Percentiles rank a stretch among this genome's conserved stretches.
phyloP scores from a whole-genome alignment of 192 early-diverging fungal genomes.

The Linnemannia zychae region DNA sequence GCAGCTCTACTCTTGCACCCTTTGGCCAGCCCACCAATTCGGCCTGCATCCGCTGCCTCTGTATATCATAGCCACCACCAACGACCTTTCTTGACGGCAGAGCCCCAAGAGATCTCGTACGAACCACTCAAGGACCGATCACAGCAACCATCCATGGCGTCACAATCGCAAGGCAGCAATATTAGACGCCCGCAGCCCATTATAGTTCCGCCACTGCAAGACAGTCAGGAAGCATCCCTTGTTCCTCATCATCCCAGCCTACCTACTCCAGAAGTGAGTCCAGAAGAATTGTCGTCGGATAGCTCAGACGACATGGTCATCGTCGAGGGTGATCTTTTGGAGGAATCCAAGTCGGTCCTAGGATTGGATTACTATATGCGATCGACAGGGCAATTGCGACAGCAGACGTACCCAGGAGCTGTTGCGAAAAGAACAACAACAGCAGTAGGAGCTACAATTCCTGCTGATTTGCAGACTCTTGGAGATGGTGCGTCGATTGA shows the following conservation, averaged over 20 bases:
- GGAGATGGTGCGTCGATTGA: neutral
- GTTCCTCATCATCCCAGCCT: constrained; percentile 10
- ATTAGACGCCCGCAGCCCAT: neutral
- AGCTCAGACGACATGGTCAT: constrained; percentile 48
- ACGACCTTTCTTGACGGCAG: neutral
- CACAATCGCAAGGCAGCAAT: neutral
- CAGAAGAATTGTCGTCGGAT: constrained; percentile 32
- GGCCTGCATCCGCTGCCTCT: constrained; percentile 25
- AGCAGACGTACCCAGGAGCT: neutral
- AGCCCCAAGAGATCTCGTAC: neutral
- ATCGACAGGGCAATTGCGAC: neutral
- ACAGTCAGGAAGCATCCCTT: neutral
- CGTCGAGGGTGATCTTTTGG: constrained; percentile 18
- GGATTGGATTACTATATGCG: constrained; percentile 4
- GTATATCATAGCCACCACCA: constrained; percentile 21
- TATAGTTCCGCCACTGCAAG: neutral
- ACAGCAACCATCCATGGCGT: neutral
- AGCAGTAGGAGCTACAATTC: neutral
- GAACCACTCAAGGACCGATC: constrained; percentile 16
- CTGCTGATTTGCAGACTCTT: neutral
- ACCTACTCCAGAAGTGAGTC: constrained; percentile 48
- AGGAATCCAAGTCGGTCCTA: constrained; percentile 15
- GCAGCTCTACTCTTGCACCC: neutral
- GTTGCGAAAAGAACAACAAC: constrained; percentile 9
- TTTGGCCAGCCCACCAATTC: neutral